Base-by-base conservation (phyloP, 1,139 yeast species). In the Pneumocystis wakefieldiae region DNA sequence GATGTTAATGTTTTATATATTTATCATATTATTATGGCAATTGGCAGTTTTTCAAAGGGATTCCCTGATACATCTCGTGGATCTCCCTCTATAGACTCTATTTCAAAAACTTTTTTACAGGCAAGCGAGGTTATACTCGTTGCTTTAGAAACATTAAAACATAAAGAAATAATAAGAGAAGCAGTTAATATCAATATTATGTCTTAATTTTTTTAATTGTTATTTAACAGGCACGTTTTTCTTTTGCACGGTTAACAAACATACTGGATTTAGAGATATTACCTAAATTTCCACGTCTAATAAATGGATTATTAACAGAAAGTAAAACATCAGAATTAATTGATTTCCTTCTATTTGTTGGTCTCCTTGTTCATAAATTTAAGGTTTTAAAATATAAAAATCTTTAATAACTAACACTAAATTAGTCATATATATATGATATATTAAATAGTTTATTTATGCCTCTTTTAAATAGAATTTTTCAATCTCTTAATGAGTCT, bases 11-110 rank as follows among this genome's bases (percentile, higher is more conserved):
- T 85, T 3, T 74, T 87, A 61, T 94, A 89, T 72, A 85, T 90
- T 1, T 96, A 92, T 73, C 97, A 92, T 72, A 81, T 85, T 57
- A 76, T 94, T 61, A 83, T 88, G 83, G 92, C 97, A 0, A 82
- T 92, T 63, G 97, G 97, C 48, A 88, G 96, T 0, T 80, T 91
- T 70, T 87, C 91, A 1, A 81, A 92, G 71, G 97, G 97, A 1
- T 84, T 87, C 35, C 66, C 66, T 35, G 59, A 61, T 10, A 59
- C 57, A 69, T 86, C 83, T 67, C 79, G 78, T 55, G 76, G 74
- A 59, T 67, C 72, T 10, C 66, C 71, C 48, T 70, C 70, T 15
- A 70, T 70, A 62, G 63, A 70, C 64, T 67, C 64, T 24, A 62
- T 64, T 59, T 69, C 81, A 32, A 75, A 80, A 64, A 86, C 84